Base-by-base conservation (phyloP, 495 filamentous ascomycete genomes). In the Aspergillus biplanus region DNA sequence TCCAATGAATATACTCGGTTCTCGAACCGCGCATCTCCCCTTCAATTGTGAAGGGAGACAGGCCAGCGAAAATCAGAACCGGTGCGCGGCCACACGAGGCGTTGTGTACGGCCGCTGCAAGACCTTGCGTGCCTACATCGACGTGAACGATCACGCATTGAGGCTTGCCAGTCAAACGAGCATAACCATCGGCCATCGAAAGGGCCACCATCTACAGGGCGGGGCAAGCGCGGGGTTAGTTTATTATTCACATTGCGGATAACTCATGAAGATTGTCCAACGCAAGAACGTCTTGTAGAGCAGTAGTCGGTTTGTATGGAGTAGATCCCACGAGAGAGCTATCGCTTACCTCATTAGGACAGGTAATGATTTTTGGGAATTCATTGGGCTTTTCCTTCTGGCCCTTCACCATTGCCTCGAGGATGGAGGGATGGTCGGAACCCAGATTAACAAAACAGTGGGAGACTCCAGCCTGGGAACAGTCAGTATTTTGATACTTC, bases 1-100 rank as follows among this genome's bases (percentile, higher is more conserved):
- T 93, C 91, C 94, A 98, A 70, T 98, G 94, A 69, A 97, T 98
- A 72, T 94, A 97, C 75, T 97, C 94, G 0, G 92, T 97, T 47
- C 94, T 83, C 5, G 87, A 91, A 3, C 94, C 94, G 21, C 91
- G 83, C 81, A 92, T 85, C 77, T 97, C 94, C 5, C 94, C 94
- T 66, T 98, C 93, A 39, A 91, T 86, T 3, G 94, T 97, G 69
- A 90, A 96, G 0, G 94, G 94, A 4, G 88, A 92, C 6, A 98
- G 78, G 11, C 94, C 94, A 1, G 94, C 94, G 69, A 98, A 97
- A 32, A 98, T 90, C 34, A 98, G 74, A 12, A 98, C 88, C 0
- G 94, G 94, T 1, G 91, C 89, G 35, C 94, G 88, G 1, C 94
- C 93, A 58, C 89, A 90, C 32, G 86, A 89, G 4, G 94, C 89